A percentile compares a stretch with the other conserved stretches of the same genome.
These are phyloP conservation scores for Discostella pseudostelligera DNA, from an alignment of 108 stramenopile species.

Conservation along the genomic window DNA sequence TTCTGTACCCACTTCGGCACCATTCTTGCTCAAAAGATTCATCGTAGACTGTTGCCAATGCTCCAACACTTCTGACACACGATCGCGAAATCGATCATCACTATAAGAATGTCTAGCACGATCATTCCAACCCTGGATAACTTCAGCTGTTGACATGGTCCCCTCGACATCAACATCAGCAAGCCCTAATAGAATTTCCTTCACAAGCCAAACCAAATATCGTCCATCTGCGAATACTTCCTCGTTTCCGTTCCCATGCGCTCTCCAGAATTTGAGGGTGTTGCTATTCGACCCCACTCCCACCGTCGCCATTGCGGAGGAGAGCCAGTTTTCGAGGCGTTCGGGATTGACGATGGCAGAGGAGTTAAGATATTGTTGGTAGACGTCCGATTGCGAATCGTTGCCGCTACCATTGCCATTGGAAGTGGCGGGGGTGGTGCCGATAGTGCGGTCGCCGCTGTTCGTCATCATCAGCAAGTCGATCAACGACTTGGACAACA, in stretches of 20 bases:
- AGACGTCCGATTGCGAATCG: constrained; percentile 12
- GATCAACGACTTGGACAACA: background rate
- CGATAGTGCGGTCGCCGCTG: background rate
- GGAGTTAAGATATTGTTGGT: constrained; percentile 21
- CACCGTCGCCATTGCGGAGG: constrained; percentile 4
- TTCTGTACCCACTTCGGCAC: background rate
- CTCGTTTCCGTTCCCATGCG: constrained; percentile 7
- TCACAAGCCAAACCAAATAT: constrained; percentile 21
- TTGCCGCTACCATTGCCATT: background rate
- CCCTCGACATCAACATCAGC: background rate
- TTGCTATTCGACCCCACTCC: constrained; percentile 7
- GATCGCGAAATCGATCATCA: constrained; percentile 3
- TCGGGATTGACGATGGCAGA: background rate
- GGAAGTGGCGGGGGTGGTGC: too few relatives aligned
- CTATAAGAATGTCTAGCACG: background rate
- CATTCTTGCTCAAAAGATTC: background rate
- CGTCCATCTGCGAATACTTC: constrained; percentile 10
- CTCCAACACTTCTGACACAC: background rate
- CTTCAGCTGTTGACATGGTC: background rate
- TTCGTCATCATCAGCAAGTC: background rate
- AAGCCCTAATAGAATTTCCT: constrained; percentile 7
- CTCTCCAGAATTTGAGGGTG: constrained; percentile 13
- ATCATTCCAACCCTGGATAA: background rate
- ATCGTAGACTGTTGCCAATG: constrained; percentile 1
- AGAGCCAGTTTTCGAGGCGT: constrained; percentile 8